These are phyloP conservation scores for Aspergillus piperis DNA, from an alignment of 2,329 filamentous ascomycete species.

Conservation along the genomic window DNA sequence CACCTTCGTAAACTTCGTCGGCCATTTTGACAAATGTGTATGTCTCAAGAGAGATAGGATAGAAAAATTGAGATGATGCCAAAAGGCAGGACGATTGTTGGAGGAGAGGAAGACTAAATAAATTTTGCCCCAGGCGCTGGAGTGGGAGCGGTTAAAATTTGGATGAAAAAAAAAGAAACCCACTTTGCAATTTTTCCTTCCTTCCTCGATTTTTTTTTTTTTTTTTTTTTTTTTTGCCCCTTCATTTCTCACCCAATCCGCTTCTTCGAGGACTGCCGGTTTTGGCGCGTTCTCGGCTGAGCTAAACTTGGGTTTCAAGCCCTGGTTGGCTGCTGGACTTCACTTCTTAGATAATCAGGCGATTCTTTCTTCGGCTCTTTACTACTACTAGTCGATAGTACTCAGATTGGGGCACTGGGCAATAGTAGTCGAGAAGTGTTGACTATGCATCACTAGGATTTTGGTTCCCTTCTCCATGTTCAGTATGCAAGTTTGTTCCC, in stretches of 20 bases:
- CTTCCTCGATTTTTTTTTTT: constrained; percentile 11
- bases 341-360: not conserved
- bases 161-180: constrained; percentile 23
- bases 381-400: not conserved
- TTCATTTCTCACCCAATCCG: not conserved
- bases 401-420: too few species aligned
- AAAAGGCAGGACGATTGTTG: constrained; percentile 12
- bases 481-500: too few species aligned
- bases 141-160: constrained; percentile 28
- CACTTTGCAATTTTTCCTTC: constrained; percentile 20
- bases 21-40: constrained; percentile 63
- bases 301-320: constrained; percentile 6
- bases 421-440: too few species aligned
- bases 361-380: not conserved
- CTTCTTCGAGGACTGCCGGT: not conserved
- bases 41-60: constrained; percentile 14
- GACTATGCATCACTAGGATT: too few species aligned
- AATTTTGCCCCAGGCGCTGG: constrained; percentile 23
- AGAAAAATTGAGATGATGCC: constrained; percentile 12
- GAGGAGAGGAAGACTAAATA: constrained; percentile 21
- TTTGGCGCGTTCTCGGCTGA: constrained; percentile 14
- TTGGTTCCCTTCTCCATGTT: too few species aligned
- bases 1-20: constrained; percentile 98
- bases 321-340: not conserved
- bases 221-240: constrained; percentile 16